These are phyloP conservation scores for Termitomyces sp. DNA, from an alignment of 768 basidiomycete genomes.

Conservation along the genomic window DNA sequence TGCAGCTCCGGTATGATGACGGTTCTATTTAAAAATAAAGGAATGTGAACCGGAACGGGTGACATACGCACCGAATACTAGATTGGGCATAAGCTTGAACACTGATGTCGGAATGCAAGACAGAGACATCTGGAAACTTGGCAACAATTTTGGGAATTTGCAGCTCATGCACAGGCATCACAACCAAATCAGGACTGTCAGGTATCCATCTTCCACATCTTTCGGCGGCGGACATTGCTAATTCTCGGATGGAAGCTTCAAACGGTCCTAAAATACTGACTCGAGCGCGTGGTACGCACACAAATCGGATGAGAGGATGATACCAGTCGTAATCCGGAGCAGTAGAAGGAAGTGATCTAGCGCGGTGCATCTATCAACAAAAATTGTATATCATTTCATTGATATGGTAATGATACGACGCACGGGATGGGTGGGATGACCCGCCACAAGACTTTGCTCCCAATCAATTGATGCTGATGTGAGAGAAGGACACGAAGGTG, in stretches of 20 bases:
- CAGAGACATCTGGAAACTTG: constrained; percentile 39
- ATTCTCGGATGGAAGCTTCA: constrained; percentile 26
- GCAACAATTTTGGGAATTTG: constrained; percentile 42
- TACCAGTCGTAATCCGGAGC: constrained; percentile 49
- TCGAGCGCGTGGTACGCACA: constrained; percentile 32
- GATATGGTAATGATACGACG: constrained; percentile 8
- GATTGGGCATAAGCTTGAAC: constrained; percentile 45
- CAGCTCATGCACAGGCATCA: constrained; percentile 53
- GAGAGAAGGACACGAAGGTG: constrained; percentile 39
- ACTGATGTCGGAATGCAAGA: constrained; percentile 38
- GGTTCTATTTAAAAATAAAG: constrained; percentile 29
- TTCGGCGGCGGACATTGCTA: constrained; percentile 31
- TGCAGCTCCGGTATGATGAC: constrained; percentile 42
- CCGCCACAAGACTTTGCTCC: constrained; percentile 57
- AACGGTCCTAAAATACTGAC: constrained; percentile 43
- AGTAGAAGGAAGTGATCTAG: constrained; percentile 36
- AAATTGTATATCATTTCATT: neutral
- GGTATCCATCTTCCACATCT: constrained; percentile 23
- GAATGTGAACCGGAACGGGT: neutral
- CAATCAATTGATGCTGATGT: constrained; percentile 43
- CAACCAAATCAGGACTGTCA: constrained; percentile 24
- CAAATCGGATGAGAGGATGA: constrained; percentile 47
- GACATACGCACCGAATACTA: constrained; percentile 43
- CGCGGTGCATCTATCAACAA: constrained; percentile 49
- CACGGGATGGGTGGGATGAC: constrained; percentile 60